A percentile compares a stretch with the other conserved stretches of the same genome.
These are phyloP conservation scores for Trichoderma asperellum DNA, from an alignment of 2,329 filamentous ascomycete species.

Conservation along the genomic window DNA sequence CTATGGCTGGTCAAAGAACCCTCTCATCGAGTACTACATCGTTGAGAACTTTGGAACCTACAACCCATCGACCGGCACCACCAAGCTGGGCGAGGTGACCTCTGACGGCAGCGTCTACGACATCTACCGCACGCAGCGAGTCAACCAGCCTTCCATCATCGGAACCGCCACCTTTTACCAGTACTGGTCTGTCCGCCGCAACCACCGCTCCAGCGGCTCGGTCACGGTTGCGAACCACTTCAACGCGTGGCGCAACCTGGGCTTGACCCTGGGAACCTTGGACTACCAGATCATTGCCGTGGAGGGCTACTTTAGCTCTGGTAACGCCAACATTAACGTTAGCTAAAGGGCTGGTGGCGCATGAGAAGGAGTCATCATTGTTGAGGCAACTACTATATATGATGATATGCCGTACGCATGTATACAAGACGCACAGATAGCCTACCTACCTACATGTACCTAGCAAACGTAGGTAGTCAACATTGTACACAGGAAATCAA, in stretches of 20 bases:
- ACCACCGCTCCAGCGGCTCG: slow-evolving; percentile 25
- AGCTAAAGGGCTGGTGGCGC: background rate
- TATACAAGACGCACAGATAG: too few species aligned
- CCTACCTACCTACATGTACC: too few species aligned
- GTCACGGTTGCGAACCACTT: slow-evolving; percentile 24
- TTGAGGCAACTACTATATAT: too few species aligned
- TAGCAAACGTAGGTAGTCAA: too few species aligned
- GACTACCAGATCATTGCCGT: slow-evolving; percentile 25
- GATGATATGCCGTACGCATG: background rate
- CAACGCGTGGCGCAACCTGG: slow-evolving; percentile 12
- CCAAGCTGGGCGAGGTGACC: slow-evolving; percentile 24
- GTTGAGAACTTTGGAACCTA: slow-evolving; percentile 26
- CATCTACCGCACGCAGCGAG: slow-evolving; percentile 23
- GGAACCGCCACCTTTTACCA: slow-evolving; percentile 26
- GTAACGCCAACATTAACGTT: slow-evolving; percentile 12
- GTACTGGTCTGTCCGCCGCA: slow-evolving; percentile 26
- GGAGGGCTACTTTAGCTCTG: slow-evolving; percentile 22
- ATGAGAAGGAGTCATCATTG: background rate
- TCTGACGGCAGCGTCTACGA: slow-evolving; percentile 25
- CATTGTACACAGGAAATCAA: background rate
- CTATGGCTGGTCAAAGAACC: slow-evolving; percentile 22
- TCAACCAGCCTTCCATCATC: slow-evolving; percentile 26
- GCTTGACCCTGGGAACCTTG: slow-evolving; percentile 9
- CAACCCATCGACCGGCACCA: slow-evolving; percentile 23
- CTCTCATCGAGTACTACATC: slow-evolving; percentile 27